Percentiles rank a stretch among this genome's conserved stretches.
Conservation (phyloP, 495 filamentous ascomycete genomes). For the Tuber calosporum region DNA sequence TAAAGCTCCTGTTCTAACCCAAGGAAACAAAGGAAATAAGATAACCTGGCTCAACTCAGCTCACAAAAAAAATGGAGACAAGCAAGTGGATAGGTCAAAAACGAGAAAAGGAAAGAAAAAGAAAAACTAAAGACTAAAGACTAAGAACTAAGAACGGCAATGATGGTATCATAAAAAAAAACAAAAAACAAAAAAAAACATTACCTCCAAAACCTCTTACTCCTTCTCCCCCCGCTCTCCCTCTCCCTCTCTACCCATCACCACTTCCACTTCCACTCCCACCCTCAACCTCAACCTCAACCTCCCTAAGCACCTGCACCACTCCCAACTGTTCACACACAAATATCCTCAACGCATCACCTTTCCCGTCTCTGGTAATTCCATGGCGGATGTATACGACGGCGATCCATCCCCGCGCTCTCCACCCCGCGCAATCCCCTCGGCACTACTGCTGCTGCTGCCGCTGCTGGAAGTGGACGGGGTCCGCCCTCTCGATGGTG, state of each 20-base stretch:
- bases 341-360: constrained; percentile 17
- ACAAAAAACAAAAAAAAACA: neutral
- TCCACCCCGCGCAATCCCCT: neutral
- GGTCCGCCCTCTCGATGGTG: neutral
- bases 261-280: constrained; percentile 6
- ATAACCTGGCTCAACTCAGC: neutral
- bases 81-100: neutral
- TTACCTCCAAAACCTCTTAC: constrained; percentile 14
- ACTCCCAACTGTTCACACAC: constrained; percentile 9
- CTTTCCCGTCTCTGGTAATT: neutral
- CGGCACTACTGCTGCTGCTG: neutral
- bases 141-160: neutral
- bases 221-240: neutral
- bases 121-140: neutral
- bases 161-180: neutral
- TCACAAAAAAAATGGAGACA: neutral
- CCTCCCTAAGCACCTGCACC: constrained; percentile 13
- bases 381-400: neutral
- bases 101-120: neutral
- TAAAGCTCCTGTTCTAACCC: neutral
- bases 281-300: neutral
- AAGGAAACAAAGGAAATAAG: neutral
- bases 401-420: constrained; percentile 6
- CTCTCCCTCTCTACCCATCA: neutral
- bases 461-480: neutral